Base-by-base conservation (phyloP, 2,329 filamentous ascomycete species). In the Pseudocercospora cruenta region DNA sequence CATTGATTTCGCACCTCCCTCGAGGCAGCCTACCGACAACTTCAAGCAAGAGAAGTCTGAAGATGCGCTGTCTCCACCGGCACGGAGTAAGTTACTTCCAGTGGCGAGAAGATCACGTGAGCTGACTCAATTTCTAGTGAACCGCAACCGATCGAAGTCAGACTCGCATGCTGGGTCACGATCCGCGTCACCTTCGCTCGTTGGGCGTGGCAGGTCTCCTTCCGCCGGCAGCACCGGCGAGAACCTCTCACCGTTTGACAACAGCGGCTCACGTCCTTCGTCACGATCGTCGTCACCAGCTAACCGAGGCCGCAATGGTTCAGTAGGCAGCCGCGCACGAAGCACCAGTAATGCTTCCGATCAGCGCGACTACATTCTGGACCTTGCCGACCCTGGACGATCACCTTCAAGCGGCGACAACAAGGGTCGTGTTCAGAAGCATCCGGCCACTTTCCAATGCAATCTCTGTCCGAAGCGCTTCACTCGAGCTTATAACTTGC, bases 371-470 rank as follows among this genome's bases (percentile, higher is more conserved):
- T 91, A 97, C 75, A 95, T 96, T n/a, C 83, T 98, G 47, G 92
- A 94, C 67, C 86, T 98, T 16, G 94, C 93, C 10, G 93, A 97
- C 78, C 94, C 94, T 0, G 90, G 93, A 51, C 91, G 94, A 68
- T 91, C 93, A 63, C 88, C 87, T 24, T 85, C 87, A 4, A 86
- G 75, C 33, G 88, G 90, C 57, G 85, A 83, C 45, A 81, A 74
- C 36, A 84, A 84, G 64, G 96, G 95, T 77, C 89, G 95, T n/a
- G 89, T 93, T 0, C 95, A 99, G 78, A 99, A 99, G 76, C 95
- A 99, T 73, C 95, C 95, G 0, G 95, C 95, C 6, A 99, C 94
- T 0, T 99, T 98, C 80, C 94, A 98, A 76, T 99, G 95, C 78
- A 91, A 82, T 9, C 83, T 98, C 8, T 99, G 95, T 73, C 94